A percentile compares a stretch with the other conserved stretches of the same genome.
phyloP scores from a whole-genome alignment of 73 alveolate genomes.

The Symbiodinium natans region DNA sequence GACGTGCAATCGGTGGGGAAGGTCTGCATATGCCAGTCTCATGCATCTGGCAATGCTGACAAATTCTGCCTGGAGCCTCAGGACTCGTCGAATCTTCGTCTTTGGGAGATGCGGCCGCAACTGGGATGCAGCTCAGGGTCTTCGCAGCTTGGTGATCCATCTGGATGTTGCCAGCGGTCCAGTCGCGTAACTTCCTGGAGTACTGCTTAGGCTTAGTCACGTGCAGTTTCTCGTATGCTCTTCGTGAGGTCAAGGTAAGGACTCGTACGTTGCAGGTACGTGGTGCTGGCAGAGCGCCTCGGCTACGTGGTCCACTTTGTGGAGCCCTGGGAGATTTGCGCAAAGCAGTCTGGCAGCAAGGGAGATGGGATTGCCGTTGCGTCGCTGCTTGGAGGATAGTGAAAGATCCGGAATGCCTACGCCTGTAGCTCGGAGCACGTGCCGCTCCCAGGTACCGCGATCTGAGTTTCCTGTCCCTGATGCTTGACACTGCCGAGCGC shows the following conservation, averaged over 20 bases:
- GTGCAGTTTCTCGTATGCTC: too few relatives aligned
- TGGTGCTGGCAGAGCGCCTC: slow-evolving; percentile 74
- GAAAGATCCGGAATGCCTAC: not conserved
- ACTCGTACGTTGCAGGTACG: slow-evolving; percentile 11
- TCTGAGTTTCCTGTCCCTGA: slow-evolving; percentile 21
- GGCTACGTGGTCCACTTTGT: slow-evolving; percentile 64
- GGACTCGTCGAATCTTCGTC: slow-evolving; percentile 58
- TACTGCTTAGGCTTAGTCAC: too few relatives aligned
- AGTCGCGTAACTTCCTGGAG: too few relatives aligned
- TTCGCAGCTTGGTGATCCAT: too few relatives aligned
- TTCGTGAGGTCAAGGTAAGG: too few relatives aligned
- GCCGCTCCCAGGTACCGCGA: slow-evolving; percentile 33
- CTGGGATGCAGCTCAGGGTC: not conserved
- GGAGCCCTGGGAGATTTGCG: slow-evolving; percentile 92
- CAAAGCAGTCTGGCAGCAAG: not conserved
- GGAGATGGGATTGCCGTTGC: not conserved
- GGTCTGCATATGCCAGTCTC: too few relatives aligned
- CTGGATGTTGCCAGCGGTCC: too few relatives aligned
- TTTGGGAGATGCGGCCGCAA: slow-evolving; percentile 33
- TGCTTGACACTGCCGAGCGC: slow-evolving; percentile 28
- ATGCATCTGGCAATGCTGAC: too few relatives aligned
- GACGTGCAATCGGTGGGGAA: not conserved
- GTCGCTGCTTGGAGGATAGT: too few relatives aligned
- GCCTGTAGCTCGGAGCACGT: too few relatives aligned
- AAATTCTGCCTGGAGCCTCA: not conserved